Percentiles rank a stretch among this genome's conserved stretches.
Evolutionary conservation across 2,329 filamentous ascomycete genomes (phyloP).

Genomic region (Ophiostoma populinum): DNA sequence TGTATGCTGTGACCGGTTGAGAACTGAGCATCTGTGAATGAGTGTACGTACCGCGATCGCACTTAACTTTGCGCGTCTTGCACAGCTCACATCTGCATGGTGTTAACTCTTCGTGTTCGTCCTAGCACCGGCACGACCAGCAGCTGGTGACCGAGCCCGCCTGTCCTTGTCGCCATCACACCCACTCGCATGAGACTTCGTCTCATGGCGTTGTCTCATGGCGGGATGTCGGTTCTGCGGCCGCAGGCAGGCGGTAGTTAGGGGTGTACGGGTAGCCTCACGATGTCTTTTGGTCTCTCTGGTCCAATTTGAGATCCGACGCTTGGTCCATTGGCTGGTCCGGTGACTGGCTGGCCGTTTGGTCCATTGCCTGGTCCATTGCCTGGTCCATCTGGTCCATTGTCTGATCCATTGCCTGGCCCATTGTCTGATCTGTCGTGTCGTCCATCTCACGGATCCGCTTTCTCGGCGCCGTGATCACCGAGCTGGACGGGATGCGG

Average conservation of each 20-base stretch:
- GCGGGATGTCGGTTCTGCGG: no score
- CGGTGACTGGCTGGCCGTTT: constrained; percentile 1
- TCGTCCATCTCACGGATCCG: constrained; percentile 8
- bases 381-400: constrained; percentile 1
- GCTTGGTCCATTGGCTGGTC: constrained; percentile 1
- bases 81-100: constrained; percentile 50
- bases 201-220: no score
- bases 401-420: neutral
- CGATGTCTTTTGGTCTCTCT: constrained; percentile 4
- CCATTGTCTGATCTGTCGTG: constrained; percentile 3
- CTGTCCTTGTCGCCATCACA: no score
- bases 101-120: constrained; percentile 11
- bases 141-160: no score
- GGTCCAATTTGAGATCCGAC: no score
- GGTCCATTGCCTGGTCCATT: neutral
- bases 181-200: no score
- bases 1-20: no score
- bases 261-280: neutral
- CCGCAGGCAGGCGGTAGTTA: no score
- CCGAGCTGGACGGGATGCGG: constrained; percentile 3
- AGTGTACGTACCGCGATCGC: constrained; percentile 36
- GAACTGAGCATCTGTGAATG: no score
- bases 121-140: no score
- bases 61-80: constrained; percentile 68
- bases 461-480: constrained; percentile 10